Base-by-base conservation (phyloP, 495 filamentous ascomycete species). In the Penicillium subrubescens region DNA sequence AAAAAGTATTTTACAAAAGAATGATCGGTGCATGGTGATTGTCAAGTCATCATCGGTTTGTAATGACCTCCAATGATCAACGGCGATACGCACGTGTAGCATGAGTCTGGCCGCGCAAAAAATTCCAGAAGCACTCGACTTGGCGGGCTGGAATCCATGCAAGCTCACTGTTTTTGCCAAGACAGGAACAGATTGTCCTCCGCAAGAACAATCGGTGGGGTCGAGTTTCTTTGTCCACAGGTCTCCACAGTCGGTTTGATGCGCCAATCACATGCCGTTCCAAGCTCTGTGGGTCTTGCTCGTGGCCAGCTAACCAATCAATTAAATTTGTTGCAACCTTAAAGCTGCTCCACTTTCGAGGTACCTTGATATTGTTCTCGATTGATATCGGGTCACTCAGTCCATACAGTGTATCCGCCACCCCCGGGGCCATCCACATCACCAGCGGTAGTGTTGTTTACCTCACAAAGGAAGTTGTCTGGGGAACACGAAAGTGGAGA, bases 331-430 rank as follows among this genome's bases (percentile, higher is more conserved):
- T 48, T 25, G 25, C 19, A 25, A 48, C 44, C 8, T 21, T 10
- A 23, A 54, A 34, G 27, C 3, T 8, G 33, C 12, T n/a, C 50
- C 50, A 34, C 52, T 14, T 1, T 17, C 12, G n/a, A 55, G 14
- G 52, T 55, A 55, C n/a, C 52, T 33, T 33, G 15, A 19, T 55
- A 55, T 55, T 55, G 52, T 55, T 55, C 19, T 55, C 17, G 52
- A 55, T 55, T 55, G 52, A 55, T 35, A 23, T 35, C 17, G 5
- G 14, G 48, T 52, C 25, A 52, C 48, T 52, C 12, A 52, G 21
- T 15, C 25, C 48, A 51, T 7, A 15, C 3, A 23, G 43, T 23
- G 12, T 17, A 29, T 12, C 48, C 10, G 25, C 11, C 23, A 51
- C 23, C 48, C 17, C 48, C 17, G 11, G 31, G 29, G 8, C 7